Base-by-base conservation (phyloP, 768 basidiomycete genomes). In the Russula earlei region DNA sequence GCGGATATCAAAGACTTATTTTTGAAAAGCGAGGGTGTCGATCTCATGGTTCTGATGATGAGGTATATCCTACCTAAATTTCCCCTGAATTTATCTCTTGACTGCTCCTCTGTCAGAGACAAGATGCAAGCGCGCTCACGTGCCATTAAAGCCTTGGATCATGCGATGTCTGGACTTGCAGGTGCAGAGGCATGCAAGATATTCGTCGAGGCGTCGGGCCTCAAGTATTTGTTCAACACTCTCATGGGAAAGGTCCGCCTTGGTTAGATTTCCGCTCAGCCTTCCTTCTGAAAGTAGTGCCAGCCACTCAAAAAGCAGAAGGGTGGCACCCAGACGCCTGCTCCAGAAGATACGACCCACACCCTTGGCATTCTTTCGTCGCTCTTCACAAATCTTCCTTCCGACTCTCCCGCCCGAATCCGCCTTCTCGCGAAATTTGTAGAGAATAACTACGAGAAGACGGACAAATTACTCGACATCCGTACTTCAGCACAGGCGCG, bases 41-140 rank as follows among this genome's bases (percentile, higher is more conserved):
- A 99, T 64, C 77, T 99, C 33, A 97, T 98, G 93, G 79, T 96
- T n/a, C 75, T 98, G 60, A 87, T 96, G 80, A 93, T 97, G 87
- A 95, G 87, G 92, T 94, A 63, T 43, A 82, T 72, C 27, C 34
- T 44, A 20, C 24, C 43, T 6, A 25, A 29, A 4, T 5, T 15
- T 63, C 37, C 29, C 15, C 31, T 15, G 27, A 29, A 15, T 44
- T 27, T n/a, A n/a, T 8, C 40, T 38, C 19, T 44, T 63, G n/a
- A 57, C 56, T 49, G 25, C 60, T 55, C 11, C 17, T 22, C 20
- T 22, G 31, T 27, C 64, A 93, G 92, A 70, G 87, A 91, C 60
- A 95, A 92, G 67, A 76, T 80, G 56, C 79, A 91, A 60, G 81
- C 91, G 1, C 82, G 82, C 55, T 86, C 85, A 15, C 76, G 91